phyloP scores from a whole-genome alignment of 768 basidiomycete genomes.

The Russula sp. region DNA sequence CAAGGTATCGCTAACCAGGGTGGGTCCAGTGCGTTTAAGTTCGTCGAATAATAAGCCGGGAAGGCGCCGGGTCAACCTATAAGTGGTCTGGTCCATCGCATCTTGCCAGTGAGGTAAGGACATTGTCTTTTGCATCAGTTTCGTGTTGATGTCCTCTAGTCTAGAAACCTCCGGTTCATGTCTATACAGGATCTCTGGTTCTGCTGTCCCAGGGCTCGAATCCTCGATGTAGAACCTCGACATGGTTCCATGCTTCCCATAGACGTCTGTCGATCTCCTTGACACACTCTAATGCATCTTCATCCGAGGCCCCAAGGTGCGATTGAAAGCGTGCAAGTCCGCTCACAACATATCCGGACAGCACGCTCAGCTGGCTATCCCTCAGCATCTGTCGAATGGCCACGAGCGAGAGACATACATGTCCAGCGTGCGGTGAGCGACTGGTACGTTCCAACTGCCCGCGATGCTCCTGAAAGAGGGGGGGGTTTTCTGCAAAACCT shows the following conservation, averaged over 20 bases:
- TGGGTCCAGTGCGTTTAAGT: not conserved
- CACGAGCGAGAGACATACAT: constrained; percentile 8
- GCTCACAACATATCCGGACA: not conserved
- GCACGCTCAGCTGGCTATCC: not conserved
- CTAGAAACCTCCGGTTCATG: not conserved
- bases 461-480: not conserved
- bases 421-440: constrained; percentile 2
- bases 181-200: not conserved
- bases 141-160: not conserved
- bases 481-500: not conserved
- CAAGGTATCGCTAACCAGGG: not conserved
- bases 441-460: not conserved
- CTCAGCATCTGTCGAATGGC: not conserved
- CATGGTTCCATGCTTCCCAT: not conserved
- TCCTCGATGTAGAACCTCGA: not conserved
- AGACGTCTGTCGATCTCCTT: not conserved
- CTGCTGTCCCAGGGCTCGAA: not conserved
- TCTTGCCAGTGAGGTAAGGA: constrained; percentile 2
- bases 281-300: not conserved
- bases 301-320: not conserved
- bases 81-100: not conserved
- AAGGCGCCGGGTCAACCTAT: constrained; percentile 1
- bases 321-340: not conserved
- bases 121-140: not conserved
- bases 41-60: constrained; percentile 4